Evolutionary conservation across 805 yeast genomes (phyloP).

Genomic region (Yarrowia osloensis): DNA sequence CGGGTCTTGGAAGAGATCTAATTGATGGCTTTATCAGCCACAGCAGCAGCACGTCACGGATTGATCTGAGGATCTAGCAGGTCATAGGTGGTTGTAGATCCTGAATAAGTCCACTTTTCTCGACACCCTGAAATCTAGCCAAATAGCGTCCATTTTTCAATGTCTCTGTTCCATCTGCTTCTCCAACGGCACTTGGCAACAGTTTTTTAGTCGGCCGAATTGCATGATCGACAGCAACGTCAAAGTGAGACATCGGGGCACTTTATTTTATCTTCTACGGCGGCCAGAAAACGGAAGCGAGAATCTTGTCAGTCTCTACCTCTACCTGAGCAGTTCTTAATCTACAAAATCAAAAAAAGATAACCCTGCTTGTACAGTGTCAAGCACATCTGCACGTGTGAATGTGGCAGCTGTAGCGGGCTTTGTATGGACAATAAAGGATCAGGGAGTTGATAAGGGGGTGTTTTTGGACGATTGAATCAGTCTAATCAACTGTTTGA

Average conservation of each 20-base stretch:
- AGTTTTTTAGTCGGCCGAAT: background rate
- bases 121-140: no score
- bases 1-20: no score
- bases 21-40: no score
- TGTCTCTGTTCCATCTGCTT: background rate
- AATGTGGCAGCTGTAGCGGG: background rate
- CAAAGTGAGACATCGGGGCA: background rate
- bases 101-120: no score
- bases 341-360: background rate
- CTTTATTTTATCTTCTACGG: background rate
- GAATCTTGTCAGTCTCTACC: no score
- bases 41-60: no score
- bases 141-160: background rate
- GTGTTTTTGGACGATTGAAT: background rate
- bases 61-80: no score
- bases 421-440: background rate
- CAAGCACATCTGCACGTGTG: background rate
- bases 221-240: conserved; percentile 3
- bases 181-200: conserved; percentile 15
- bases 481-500: background rate
- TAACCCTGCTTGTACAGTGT: background rate
- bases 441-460: background rate
- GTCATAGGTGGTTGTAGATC: no score
- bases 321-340: background rate
- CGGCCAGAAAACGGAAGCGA: background rate